Evolutionary conservation across 148 eudicot species (phyloP), one percentile per base, ranked within the genome.

Genomic region (Chenopodium album): DNA sequence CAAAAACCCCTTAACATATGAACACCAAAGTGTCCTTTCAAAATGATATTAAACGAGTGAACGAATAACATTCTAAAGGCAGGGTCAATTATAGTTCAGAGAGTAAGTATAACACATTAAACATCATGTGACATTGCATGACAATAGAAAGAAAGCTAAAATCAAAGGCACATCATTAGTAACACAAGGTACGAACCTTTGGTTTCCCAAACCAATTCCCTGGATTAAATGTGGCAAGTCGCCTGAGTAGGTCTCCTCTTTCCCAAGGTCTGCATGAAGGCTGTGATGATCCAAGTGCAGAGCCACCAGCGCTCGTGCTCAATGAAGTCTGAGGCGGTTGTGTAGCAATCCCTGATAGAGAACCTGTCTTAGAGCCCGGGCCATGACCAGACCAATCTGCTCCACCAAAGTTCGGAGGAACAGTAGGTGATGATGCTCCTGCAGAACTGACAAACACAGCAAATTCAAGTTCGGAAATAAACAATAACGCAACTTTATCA

Each of bases 181-280:
- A 56, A 65, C 37, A 74, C 60, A 78, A 28, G 32, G 65, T 48
- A 28, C 88, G 81, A 68, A 96, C 99, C 99, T 94, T 94, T 26
- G 98, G 94, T 85, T 96, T 96, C 48, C 92, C 97, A 83, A 87
- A 92, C 99, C 99, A 96, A 81, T 91, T 87, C 74, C 92, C 89
- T 63, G 99, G 95, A 82, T 89, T 91, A 81, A 94, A 96, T 22
- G 99, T 91, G 79, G 99, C 94, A 77, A 96, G 92, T 63, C 99
- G 98, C 83, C 99, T 87, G 44, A 94, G 90, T 81, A 96, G 85
- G 89, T 96, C 99, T 78, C 97, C 99, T 85, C 99, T 91, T 86
- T 96, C 99, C 99, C 99, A 96, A 67, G 99, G 99, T 79, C 99
- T 91, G 84, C 99, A 96, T 5, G 97, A 94, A 90, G 94, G 91